phyloP scores from a whole-genome alignment of 768 basidiomycete genomes.

The Termitomyces sp. region DNA sequence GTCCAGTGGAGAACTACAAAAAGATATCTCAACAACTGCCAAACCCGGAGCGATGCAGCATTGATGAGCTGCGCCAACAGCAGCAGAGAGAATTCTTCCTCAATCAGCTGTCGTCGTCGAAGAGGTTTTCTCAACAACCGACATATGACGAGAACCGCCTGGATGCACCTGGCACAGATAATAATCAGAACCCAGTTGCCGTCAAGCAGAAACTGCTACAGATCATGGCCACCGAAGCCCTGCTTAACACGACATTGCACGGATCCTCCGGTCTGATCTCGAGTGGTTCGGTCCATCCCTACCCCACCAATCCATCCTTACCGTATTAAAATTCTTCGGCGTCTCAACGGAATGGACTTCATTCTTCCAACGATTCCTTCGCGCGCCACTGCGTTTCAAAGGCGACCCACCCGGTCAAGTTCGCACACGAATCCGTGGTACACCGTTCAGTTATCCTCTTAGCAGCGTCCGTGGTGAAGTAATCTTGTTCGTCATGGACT shows the following conservation, averaged over 20 bases:
- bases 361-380: slow-evolving; percentile 20
- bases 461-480: slow-evolving; percentile 36
- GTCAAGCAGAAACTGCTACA: slow-evolving; percentile 36
- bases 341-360: slow-evolving; percentile 29
- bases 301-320: slow-evolving; percentile 34
- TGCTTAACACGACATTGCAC: slow-evolving; percentile 31
- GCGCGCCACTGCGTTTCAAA: slow-evolving; percentile 12
- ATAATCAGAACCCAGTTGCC: slow-evolving; percentile 7
- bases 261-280: slow-evolving; percentile 24
- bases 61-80: slow-evolving; percentile 21
- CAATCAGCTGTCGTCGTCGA: slow-evolving; percentile 24
- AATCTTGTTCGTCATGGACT: slow-evolving; percentile 41
- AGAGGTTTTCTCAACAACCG: slow-evolving; percentile 7
- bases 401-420: slow-evolving; percentile 11
- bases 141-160: slow-evolving; percentile 15
- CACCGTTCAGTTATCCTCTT: slow-evolving; percentile 36
- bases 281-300: slow-evolving; percentile 41
- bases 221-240: slow-evolving; percentile 33
- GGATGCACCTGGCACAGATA: slow-evolving; percentile 23
- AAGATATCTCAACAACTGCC: slow-evolving; percentile 17
- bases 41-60: slow-evolving; percentile 4
- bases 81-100: slow-evolving; percentile 27
- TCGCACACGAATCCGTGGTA: slow-evolving; percentile 33
- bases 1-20: slow-evolving; percentile 14
- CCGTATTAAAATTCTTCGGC: slow-evolving; percentile 33